Evolutionary conservation across 2,329 filamentous ascomycete species (phyloP).

Genomic region (Diaporthe batatas): DNA sequence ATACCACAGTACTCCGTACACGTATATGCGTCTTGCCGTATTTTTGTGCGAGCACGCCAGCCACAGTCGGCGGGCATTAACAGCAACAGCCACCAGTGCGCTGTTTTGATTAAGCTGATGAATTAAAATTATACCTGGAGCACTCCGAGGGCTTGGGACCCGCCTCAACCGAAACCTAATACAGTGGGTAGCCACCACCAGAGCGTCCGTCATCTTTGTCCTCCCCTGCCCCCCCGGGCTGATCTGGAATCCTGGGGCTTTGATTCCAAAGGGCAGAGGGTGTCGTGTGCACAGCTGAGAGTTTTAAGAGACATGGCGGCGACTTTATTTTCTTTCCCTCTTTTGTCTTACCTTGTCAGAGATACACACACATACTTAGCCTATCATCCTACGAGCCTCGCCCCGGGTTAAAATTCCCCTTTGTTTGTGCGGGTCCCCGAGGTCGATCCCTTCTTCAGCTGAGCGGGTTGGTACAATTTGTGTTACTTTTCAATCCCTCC

Average conservation of each 20-base stretch:
- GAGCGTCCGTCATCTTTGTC: neutral
- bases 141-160: neutral
- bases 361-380: neutral
- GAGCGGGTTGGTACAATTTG: neutral
- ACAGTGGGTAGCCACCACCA: slow-evolving; percentile 6
- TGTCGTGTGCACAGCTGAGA: neutral
- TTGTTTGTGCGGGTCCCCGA: too few relatives aligned
- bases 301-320: slow-evolving; percentile 2
- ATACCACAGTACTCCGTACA: too few relatives aligned
- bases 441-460: too few relatives aligned
- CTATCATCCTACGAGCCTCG: slow-evolving; percentile 6
- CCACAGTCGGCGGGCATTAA: neutral
- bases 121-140: slow-evolving; percentile 22
- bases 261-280: neutral
- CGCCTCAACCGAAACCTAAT: slow-evolving; percentile 16
- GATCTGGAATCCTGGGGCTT: neutral
- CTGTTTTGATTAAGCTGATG: slow-evolving; percentile 16
- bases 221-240: neutral
- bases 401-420: neutral
- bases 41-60: neutral
- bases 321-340: neutral
- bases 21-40: neutral
- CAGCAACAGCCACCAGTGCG: neutral
- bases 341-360: neutral
- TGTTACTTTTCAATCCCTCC: neutral